Base-by-base conservation (phyloP, 352 stramenopile genomes). In the Globisporangium viniferum region DNA sequence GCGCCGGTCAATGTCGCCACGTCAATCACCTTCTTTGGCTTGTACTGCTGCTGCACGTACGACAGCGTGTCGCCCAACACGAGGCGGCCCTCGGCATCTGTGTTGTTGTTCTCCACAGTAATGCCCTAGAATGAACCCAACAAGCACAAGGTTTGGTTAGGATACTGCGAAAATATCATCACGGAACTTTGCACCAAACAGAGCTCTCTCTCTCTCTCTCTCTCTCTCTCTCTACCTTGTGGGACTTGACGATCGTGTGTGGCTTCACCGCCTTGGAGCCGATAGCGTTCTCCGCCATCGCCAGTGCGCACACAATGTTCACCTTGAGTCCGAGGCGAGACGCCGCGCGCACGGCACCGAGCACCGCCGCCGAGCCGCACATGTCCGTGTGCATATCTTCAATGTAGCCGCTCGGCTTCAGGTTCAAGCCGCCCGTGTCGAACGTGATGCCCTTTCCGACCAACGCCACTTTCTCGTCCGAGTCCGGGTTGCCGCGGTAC, bases 361-460 rank as follows among this genome's bases (percentile, higher is more conserved):
- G 77, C 33, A 96, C 90, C 46, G 90, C 89, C 24, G 91, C 91
- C 5, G 86, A 95, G 46, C 92, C 92, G 60, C 92, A 96, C 89
- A 97, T 97, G 75, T 98, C 92, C 5, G 90, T 93, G 73, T 98
- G 92, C 92, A 98, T 98, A 65, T 96, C 85, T 66, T 97, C 91
- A 14, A 98, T 98, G 70, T 77, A 80, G 49, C 92, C 83, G 14
- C 90, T 95, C 0, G 91, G 90, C 80, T 98, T 98, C 53, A 98
- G 78, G 80, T 98, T 97, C 64, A 98, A 79, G 15, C 95, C 95
- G n/a, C 95, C 95, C 0, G 94, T 97, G 76, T 98, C 95, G 67
- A 98, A 98, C 55, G 90, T 97, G 57, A 98, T 87, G 20, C 92
- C 95, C 76, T 98, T 98, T 48, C 95, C 95, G 33, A 98, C 91